Conservation (phyloP, 2,329 filamentous ascomycete genomes). For the Pseudogymnoascus sp. region DNA sequence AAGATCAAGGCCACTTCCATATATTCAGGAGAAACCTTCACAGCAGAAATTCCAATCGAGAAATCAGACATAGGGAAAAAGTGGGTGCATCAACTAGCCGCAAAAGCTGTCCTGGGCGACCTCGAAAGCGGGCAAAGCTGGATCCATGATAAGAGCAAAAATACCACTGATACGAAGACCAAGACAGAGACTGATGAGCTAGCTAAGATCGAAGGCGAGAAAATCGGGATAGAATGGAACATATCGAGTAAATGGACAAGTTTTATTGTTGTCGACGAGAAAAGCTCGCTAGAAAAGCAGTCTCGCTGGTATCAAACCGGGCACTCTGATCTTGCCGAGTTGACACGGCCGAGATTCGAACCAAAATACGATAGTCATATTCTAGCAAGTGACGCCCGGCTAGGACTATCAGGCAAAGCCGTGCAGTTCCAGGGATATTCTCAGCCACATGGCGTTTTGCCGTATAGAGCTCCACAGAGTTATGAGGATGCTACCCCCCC, state of each 20-base stretch:
- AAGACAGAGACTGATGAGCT: constrained; percentile 45
- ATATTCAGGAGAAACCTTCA: constrained; percentile 4
- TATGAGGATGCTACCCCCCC: too few species aligned
- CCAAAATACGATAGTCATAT: background rate
- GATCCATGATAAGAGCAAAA: constrained; percentile 42
- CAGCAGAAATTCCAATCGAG: constrained; percentile 3
- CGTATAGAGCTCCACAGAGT: too few species aligned
- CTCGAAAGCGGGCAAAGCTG: constrained; percentile 66
- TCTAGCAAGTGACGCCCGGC: too few species aligned
- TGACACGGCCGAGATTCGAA: background rate
- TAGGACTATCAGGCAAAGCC: background rate
- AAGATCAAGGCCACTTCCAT: constrained; percentile 6
- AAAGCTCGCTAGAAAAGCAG: constrained; percentile 14
- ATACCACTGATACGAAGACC: constrained; percentile 39
- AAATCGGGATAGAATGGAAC: constrained; percentile 58
- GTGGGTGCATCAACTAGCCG: constrained; percentile 59
- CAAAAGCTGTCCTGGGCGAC: constrained; percentile 59
- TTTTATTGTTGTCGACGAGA: constrained; percentile 58
- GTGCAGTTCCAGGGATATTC: too few species aligned
- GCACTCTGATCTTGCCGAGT: background rate
- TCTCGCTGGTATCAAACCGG: constrained; percentile 4
- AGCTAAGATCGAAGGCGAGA: constrained; percentile 58
- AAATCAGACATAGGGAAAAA: background rate
- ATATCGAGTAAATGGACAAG: constrained; percentile 65
- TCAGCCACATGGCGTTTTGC: too few species aligned